Base-by-base conservation (phyloP, 768 basidiomycete genomes). In the Naganishia friedmannii region DNA sequence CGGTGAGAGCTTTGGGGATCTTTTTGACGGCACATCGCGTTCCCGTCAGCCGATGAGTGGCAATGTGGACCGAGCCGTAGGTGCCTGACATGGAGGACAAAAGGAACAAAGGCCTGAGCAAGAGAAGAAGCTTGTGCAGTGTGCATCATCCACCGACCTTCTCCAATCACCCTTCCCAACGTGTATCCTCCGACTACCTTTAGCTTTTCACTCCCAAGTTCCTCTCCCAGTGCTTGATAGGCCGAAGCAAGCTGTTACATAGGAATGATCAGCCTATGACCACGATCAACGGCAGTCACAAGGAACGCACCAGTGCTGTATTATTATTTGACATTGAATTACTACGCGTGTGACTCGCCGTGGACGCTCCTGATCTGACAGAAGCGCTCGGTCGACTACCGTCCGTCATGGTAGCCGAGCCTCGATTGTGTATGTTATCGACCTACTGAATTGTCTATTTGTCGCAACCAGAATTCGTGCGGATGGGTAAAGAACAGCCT, bases 11-110 rank as follows among this genome's bases (percentile, higher is more conserved):
- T 82, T 98, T 98, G 45, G 95, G 92, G 73, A 97, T 95, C 82
- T 97, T 94, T 83, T 99, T 99, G 83, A 99, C 89, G 67, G 95
- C 95, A 74, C 95, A 94, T 65, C 92, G 87, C 54, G 89, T 89
- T 8, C 90, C 90, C 2, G 94, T 93, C 56, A 97, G 85, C 70
- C 94, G 90, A 80, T 99, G 93, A 0, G 90, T 92, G 66, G 93
- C 96, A 79, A 99, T 85, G 65, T 93, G 88, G 34, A 98, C 95
- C 78, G 93, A 94, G 45, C 95, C 95, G 80, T 94, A 98, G 54
- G 95, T 88, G 72, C 94, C 94, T 95, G 75, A 46, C 28, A 15
- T 15, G 15, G 17, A 55, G 10, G 19, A 37, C 39, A 48, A 28
- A 34, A 26, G 68, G 57, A 37, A 46, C 34, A 1, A 39, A n/a